A percentile compares a stretch with the other conserved stretches of the same genome.
These are phyloP conservation scores for Cenchrus fungigraminus DNA, from an alignment of 176 grass and related monocot species.

Conservation along the genomic window DNA sequence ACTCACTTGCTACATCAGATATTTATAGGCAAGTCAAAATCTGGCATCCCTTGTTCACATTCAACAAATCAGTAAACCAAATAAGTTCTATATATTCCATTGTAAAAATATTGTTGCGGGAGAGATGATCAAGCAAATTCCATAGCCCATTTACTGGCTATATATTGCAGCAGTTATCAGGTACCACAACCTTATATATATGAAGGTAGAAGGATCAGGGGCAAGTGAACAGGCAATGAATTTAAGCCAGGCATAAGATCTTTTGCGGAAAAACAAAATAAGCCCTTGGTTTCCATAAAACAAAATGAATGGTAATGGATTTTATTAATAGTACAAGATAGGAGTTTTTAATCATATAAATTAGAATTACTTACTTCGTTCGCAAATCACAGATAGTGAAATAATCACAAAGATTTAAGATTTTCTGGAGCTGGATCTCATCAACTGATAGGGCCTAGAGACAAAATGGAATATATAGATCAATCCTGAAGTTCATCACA, in stretches of 20 bases:
- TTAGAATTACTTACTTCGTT: conserved; percentile 71
- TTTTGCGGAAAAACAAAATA: conserved; percentile 19
- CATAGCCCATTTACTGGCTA: conserved; percentile 17
- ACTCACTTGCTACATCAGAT: not conserved
- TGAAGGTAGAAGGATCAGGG: conserved; percentile 7
- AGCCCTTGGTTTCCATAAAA: conserved; percentile 13
- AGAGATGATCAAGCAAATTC: not conserved
- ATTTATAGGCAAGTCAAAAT: conserved; percentile 2
- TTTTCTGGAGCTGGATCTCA: conserved; percentile 83
- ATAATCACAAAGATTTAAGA: conserved; percentile 81
- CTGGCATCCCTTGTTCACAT: conserved; percentile 5
- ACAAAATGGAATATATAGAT: conserved; percentile 39
- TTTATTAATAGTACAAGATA: not conserved
- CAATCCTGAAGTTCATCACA: conserved; percentile 24
- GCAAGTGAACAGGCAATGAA: conserved; percentile 2
- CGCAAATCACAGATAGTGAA: conserved; percentile 80
- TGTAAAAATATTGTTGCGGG: not conserved
- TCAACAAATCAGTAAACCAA: conserved; percentile 37
- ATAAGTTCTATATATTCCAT: conserved; percentile 23
- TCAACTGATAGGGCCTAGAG: conserved; percentile 69
- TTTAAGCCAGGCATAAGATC: conserved; percentile 13
- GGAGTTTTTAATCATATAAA: conserved; percentile 22
- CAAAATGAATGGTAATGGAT: conserved; percentile 42
- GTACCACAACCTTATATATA: conserved; percentile 14
- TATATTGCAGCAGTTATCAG: not conserved